These are phyloP conservation scores for Copromyces sp. DNA, from an alignment of 495 filamentous ascomycete genomes.

Conservation along the genomic window DNA sequence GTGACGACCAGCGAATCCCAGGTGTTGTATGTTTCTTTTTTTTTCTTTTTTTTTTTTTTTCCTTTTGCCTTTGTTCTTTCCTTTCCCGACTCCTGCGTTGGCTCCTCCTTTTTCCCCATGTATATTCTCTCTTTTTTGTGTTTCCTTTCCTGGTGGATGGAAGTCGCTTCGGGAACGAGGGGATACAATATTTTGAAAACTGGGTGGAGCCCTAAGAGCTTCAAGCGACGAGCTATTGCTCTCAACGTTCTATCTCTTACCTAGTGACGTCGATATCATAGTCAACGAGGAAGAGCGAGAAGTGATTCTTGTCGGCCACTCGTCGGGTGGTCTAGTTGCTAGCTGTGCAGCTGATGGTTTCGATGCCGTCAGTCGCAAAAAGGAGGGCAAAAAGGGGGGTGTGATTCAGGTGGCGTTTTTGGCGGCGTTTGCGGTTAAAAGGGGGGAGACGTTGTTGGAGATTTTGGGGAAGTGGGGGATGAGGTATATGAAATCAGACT, in stretches of 20 bases:
- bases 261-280: background rate
- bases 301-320: background rate
- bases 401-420: background rate
- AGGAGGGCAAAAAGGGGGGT: background rate
- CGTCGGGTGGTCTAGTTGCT: background rate
- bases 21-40: constrained; percentile 33
- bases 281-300: background rate
- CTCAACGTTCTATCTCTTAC: background rate
- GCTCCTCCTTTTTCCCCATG: background rate
- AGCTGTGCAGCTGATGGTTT: background rate
- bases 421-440: background rate
- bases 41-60: background rate
- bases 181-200: background rate
- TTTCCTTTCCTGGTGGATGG: rapidly evolving
- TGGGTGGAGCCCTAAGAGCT: background rate
- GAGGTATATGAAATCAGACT: background rate
- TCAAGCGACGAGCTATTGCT: background rate
- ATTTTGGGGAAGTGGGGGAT: background rate
- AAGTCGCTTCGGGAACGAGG: background rate
- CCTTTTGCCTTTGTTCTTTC: background rate
- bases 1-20: constrained; percentile 32
- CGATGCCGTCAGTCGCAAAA: background rate
- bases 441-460: background rate
- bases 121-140: background rate
- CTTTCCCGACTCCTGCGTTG: background rate